Evolutionary conservation across 1,284 basidiomycete species (phyloP).

Genomic region (Moniliella sp.): DNA sequence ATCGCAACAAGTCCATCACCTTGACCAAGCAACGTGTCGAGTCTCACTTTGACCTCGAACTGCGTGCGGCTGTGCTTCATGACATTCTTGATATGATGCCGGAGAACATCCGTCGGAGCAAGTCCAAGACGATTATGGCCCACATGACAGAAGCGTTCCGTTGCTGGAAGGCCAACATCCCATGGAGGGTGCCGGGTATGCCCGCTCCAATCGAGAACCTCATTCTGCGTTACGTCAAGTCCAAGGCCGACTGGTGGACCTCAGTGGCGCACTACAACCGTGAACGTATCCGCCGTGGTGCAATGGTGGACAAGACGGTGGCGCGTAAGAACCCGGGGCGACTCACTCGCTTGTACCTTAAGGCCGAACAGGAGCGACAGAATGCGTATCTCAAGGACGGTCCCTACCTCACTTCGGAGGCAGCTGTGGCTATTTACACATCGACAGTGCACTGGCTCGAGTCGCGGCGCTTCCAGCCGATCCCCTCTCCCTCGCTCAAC

Average conservation of each 20-base stretch:
- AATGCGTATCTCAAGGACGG: slow-evolving; percentile 31
- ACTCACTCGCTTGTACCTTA: slow-evolving; percentile 47
- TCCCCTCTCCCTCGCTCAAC: slow-evolving; percentile 32
- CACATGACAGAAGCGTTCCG: slow-evolving; percentile 95
- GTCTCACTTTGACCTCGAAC: slow-evolving; percentile 88
- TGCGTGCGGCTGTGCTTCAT: slow-evolving; percentile 96
- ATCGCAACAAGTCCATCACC: slow-evolving; percentile 55
- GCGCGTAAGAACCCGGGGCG: slow-evolving; percentile 84
- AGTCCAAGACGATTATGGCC: slow-evolving; percentile 92
- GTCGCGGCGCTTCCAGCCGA: slow-evolving; percentile 28
- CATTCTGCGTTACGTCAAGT: slow-evolving; percentile 95
- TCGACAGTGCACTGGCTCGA: slow-evolving; percentile 33
- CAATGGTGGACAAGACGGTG: slow-evolving; percentile 97
- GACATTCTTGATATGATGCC: slow-evolving; percentile 81
- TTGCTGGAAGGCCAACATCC: slow-evolving; percentile 91
- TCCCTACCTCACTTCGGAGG: slow-evolving; percentile 30
- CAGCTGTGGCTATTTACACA: slow-evolving; percentile 31
- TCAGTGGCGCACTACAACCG: slow-evolving; percentile 79
- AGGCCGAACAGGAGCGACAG: slow-evolving; percentile 32
- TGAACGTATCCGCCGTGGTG: slow-evolving; percentile 78
- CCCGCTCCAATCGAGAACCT: slow-evolving; percentile 97
- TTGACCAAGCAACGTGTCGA: slow-evolving; percentile 98
- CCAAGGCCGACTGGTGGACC: slow-evolving; percentile 97
- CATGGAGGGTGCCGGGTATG: slow-evolving; percentile 91
- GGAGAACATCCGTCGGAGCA: slow-evolving; percentile 93